A percentile compares a stretch with the other conserved stretches of the same genome.
phyloP scores from a whole-genome alignment of 768 basidiomycete genomes.

The Suillus paluster region DNA sequence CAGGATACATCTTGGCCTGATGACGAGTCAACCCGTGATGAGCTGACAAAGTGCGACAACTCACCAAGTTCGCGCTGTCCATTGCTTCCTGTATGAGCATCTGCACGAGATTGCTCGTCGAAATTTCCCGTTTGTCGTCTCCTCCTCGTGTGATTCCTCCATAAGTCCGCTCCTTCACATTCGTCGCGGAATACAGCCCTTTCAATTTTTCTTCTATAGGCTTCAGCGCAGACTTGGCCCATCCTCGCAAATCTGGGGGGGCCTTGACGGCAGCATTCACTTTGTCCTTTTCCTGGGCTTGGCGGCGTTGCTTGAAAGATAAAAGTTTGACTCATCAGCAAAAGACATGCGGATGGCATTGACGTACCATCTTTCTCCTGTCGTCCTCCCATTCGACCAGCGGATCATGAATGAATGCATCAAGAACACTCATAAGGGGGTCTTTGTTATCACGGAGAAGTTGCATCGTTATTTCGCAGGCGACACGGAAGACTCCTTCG shows the following conservation, averaged over 20 bases:
- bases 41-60: conserved; percentile 18
- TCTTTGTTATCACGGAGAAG: conserved; percentile 90
- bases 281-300: conserved; percentile 42
- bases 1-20: conserved; percentile 89
- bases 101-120: conserved; percentile 89
- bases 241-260: conserved; percentile 55
- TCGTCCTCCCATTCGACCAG: conserved; percentile 95
- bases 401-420: conserved; percentile 97
- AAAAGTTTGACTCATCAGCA: conserved; percentile 3
- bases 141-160: conserved; percentile 25
- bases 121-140: conserved; percentile 48
- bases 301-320: conserved; percentile 6
- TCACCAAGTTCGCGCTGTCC: conserved; percentile 68
- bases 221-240: conserved; percentile 77
- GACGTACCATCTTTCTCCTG: conserved; percentile 62
- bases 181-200: conserved; percentile 62
- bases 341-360: not conserved
- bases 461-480: conserved; percentile 89
- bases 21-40: conserved; percentile 14
- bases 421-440: conserved; percentile 91
- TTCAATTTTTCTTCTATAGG: conserved; percentile 86
- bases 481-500: conserved; percentile 91
- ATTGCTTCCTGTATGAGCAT: conserved; percentile 90
- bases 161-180: conserved; percentile 43
- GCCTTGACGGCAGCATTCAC: conserved; percentile 40